A percentile compares a stretch with the other conserved stretches of the same genome.
These are phyloP conservation scores for Plasmodium coatneyi DNA, from an alignment of 169 alveolate genomes.

Conservation along the genomic window DNA sequence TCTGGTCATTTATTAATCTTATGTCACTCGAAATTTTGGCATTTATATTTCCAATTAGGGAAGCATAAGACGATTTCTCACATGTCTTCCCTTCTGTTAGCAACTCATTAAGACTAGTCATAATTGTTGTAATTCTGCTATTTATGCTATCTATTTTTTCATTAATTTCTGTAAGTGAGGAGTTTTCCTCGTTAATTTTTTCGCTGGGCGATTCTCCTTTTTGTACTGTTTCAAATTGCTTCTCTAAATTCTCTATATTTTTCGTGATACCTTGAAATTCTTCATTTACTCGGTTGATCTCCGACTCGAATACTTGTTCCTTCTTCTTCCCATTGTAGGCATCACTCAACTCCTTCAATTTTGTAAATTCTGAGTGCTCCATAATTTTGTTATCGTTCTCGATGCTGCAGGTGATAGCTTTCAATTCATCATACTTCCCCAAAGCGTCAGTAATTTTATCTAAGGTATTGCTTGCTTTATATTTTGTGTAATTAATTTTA, in stretches of 20 bases:
- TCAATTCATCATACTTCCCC: background rate
- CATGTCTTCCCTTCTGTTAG: background rate
- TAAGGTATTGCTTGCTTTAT: conserved; percentile 1
- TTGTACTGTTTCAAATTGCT: background rate
- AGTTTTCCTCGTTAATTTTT: background rate
- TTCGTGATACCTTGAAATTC: background rate
- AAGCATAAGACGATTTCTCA: conserved; percentile 9
- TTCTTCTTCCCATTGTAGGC: conserved; percentile 4
- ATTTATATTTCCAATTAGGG: conserved; percentile 15
- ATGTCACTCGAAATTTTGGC: background rate
- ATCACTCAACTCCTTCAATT: background rate
- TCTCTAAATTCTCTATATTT: background rate
- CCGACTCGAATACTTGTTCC: background rate
- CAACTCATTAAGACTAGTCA: background rate
- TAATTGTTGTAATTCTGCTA: background rate
- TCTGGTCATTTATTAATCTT: background rate
- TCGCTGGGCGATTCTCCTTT: background rate
- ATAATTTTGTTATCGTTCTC: background rate
- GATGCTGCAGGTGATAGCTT: background rate
- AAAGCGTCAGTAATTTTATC: conserved; percentile 10
- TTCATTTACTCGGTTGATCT: background rate
- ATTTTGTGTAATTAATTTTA: background rate
- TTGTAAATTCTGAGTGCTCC: conserved; percentile 13
- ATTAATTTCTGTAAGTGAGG: background rate
- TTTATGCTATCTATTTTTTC: background rate